Evolutionary conservation across 495 filamentous ascomycete genomes (phyloP).

Genomic region (Tuber microsphaerosporum): DNA sequence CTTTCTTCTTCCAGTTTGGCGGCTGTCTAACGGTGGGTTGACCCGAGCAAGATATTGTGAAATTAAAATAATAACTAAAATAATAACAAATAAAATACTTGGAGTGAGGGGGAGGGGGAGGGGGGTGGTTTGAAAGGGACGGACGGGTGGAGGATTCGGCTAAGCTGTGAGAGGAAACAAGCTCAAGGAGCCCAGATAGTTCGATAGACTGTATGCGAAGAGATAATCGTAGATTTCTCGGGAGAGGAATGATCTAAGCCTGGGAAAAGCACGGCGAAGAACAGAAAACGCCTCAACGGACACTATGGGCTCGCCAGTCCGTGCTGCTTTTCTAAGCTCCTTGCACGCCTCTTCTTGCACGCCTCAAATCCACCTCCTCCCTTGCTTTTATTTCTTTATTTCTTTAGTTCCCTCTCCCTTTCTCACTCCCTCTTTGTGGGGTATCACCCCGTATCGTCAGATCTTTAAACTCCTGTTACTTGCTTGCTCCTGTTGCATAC

Average conservation of each 20-base stretch:
- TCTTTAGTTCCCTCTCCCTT: constrained; percentile 1
- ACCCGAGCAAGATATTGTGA: background rate
- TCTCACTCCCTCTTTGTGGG: constrained; percentile 23
- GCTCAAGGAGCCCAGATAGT: constrained; percentile 28
- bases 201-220: constrained; percentile 14
- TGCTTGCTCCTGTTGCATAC: background rate
- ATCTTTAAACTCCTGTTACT: background rate
- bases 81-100: constrained; percentile 21
- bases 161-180: constrained; percentile 16
- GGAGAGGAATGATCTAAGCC: constrained; percentile 24
- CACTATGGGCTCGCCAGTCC: constrained; percentile 24
- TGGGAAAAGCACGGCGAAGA: constrained; percentile 19
- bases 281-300: constrained; percentile 33
- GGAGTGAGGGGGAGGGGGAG: constrained; percentile 12
- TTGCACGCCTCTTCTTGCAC: constrained; percentile 12
- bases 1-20: constrained; percentile 17
- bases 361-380: background rate
- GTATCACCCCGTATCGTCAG: constrained; percentile 4
- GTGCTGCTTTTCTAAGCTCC: constrained; percentile 20
- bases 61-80: background rate
- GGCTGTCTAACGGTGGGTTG: constrained; percentile 27
- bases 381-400: background rate
- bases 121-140: constrained; percentile 10
- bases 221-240: constrained; percentile 22
- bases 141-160: constrained; percentile 11